Percentiles rank a stretch among this genome's conserved stretches.
Conservation (phyloP, 2,329 filamentous ascomycete species). For the Nakataea oryzae region DNA sequence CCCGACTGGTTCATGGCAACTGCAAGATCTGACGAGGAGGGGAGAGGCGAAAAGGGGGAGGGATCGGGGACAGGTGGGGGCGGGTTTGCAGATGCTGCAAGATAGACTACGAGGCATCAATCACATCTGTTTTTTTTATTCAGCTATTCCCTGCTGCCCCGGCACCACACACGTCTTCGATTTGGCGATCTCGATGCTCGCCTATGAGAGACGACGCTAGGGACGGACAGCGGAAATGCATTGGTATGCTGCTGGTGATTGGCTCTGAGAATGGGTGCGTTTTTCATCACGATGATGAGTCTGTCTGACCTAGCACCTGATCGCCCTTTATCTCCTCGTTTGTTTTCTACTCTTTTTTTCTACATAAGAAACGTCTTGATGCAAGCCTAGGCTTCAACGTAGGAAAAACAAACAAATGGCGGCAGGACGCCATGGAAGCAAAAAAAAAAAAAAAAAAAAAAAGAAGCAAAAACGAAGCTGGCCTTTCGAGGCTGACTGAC, state of each 20-base stretch:
- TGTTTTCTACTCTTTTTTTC: background rate
- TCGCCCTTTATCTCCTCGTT: background rate
- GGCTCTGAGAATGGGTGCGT: background rate
- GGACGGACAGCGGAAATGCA: background rate
- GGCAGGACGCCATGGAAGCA: background rate
- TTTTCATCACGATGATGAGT: no score
- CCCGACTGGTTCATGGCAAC: background rate
- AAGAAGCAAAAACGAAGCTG: background rate
- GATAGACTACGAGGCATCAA: background rate
- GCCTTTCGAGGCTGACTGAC: background rate
- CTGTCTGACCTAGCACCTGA: background rate
- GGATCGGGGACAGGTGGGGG: background rate
- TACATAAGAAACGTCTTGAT: background rate
- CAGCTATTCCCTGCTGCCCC: background rate
- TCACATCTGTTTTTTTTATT: background rate
- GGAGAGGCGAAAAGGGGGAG: background rate
- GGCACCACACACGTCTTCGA: background rate
- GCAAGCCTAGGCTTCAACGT: background rate
- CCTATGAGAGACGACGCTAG: background rate
- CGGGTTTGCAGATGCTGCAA: background rate
- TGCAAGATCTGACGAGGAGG: background rate
- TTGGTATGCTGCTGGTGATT: background rate
- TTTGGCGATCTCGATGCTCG: background rate
- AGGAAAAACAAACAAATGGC: background rate
- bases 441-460: background rate